Evolutionary conservation across 192 early-diverging fungal species (phyloP), one percentile per base, ranked within the genome.

Genomic region (Gamsiella multidivaricata): DNA sequence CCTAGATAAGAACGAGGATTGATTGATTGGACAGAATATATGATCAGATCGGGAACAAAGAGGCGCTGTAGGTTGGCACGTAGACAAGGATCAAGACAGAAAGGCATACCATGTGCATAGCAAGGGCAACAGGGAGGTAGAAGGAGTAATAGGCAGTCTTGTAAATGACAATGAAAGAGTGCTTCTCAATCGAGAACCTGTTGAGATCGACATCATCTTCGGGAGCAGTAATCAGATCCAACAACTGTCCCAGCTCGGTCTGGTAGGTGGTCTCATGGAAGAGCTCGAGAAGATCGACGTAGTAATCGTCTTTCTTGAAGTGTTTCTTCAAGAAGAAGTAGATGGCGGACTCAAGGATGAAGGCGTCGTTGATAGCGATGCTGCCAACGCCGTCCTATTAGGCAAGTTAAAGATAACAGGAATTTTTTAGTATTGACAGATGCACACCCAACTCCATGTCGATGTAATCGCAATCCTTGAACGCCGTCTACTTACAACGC

Each of bases 61-160:
- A 31, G 36, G 18, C 12, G 37, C n/a, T 14, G 26, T 15, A 31
- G 25, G 1, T 4, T n/a, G 32, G 15, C 14, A 15, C 18, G 1
- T 11, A 49, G 3, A 46, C 34, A 10, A 42, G 23, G 1, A 42
- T 42, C 1, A 47, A 32, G 1, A 57, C 7, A 50, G n/a, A 15
- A 22, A 33, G 12, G 2, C 61, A 60, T 82, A 88, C 87, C 91
- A 97, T 92, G 50, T 88, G 83, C 89, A 99, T 94, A 29, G 96
- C 94, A 54, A 96, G 84, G 34, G 96, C 97, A 22, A 99, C 94
- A 23, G 97, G 97, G 43, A 99, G 87, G 84, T 99, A 98, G 89
- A 99, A 99, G 39, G 97, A 98, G 88, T 99, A 99, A 87, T 94
- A 98, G 10, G 97, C 94, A 51, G 97, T 99, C 87, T 99, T 99